Conservation (phyloP, 345 rosid genomes). For the Excoecaria cochinchinensis region DNA sequence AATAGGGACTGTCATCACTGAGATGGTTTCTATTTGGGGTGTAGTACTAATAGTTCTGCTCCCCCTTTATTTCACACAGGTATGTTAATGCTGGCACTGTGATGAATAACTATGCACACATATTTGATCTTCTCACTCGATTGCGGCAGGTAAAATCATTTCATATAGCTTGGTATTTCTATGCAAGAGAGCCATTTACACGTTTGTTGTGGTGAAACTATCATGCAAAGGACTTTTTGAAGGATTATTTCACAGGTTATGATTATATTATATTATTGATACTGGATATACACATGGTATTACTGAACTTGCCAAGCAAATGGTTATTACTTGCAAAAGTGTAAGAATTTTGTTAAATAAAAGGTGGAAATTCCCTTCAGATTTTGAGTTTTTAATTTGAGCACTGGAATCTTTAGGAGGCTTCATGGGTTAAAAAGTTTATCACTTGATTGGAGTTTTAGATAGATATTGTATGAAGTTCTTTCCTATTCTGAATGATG, state of each 20-base stretch:
- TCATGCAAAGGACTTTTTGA: background rate
- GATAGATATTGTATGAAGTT: background rate
- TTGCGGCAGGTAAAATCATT: constrained; percentile 70
- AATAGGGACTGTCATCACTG: background rate
- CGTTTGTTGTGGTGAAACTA: background rate
- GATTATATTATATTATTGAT: background rate
- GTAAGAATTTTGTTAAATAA: background rate
- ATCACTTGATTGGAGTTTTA: background rate
- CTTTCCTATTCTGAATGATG: background rate
- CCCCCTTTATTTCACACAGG: constrained; percentile 35
- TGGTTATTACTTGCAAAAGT: background rate
- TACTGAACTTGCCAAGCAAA: background rate
- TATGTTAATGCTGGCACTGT: constrained; percentile 80
- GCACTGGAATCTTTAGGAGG: background rate
- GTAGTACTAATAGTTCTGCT: background rate
- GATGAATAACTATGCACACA: constrained; percentile 92
- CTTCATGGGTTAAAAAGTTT: background rate
- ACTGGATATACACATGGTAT: background rate
- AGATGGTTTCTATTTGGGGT: background rate
- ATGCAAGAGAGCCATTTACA: background rate
- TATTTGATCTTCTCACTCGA: constrained; percentile 95
- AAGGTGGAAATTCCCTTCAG: background rate
- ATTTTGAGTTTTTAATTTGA: background rate
- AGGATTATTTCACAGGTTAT: background rate
- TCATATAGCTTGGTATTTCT: background rate